A percentile compares a stretch with the other conserved stretches of the same genome.
These are phyloP conservation scores for Gymnopilus junonius DNA, from an alignment of 768 basidiomycete genomes.

Conservation along the genomic window DNA sequence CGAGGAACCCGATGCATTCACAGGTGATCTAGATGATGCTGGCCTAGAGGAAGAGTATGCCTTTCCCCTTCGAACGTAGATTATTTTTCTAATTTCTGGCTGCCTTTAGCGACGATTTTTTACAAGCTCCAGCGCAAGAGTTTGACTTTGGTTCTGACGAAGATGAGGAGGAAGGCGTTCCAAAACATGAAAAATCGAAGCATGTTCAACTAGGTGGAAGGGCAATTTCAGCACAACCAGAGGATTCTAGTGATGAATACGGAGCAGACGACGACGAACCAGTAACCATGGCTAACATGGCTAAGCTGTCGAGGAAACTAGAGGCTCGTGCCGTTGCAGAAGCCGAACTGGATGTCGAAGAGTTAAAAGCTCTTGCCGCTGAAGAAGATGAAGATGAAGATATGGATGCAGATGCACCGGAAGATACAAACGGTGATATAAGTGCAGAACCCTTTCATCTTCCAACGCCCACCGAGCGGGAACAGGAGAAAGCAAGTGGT, in stretches of 20 bases:
- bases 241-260: slow-evolving; percentile 41
- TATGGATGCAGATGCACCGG: slow-evolving; percentile 43
- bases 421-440: slow-evolving; percentile 51
- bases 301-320: slow-evolving; percentile 75
- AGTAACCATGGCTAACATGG: slow-evolving; percentile 82
- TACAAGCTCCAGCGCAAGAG: slow-evolving; percentile 57
- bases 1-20: slow-evolving; percentile 36
- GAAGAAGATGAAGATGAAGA: slow-evolving; percentile 55
- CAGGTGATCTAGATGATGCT: slow-evolving; percentile 54
- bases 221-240: slow-evolving; percentile 55
- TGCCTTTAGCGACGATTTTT: slow-evolving; percentile 49
- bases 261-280: slow-evolving; percentile 58
- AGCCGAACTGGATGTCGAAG: slow-evolving; percentile 70
- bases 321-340: slow-evolving; percentile 71
- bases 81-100: slow-evolving; percentile 5
- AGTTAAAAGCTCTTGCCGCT: slow-evolving; percentile 54
- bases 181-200: slow-evolving; percentile 56
- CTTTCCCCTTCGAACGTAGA: slow-evolving; percentile 3
- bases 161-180: slow-evolving; percentile 48
- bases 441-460: slow-evolving; percentile 57
- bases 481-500: slow-evolving; percentile 69
- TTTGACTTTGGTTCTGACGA: slow-evolving; percentile 69
- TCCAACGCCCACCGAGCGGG: slow-evolving; percentile 73
- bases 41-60: slow-evolving; percentile 51
- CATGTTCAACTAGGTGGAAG: slow-evolving; percentile 50